Conservation (phyloP, 2,329 filamentous ascomycete genomes). For the Talaromyces atroroseus region DNA sequence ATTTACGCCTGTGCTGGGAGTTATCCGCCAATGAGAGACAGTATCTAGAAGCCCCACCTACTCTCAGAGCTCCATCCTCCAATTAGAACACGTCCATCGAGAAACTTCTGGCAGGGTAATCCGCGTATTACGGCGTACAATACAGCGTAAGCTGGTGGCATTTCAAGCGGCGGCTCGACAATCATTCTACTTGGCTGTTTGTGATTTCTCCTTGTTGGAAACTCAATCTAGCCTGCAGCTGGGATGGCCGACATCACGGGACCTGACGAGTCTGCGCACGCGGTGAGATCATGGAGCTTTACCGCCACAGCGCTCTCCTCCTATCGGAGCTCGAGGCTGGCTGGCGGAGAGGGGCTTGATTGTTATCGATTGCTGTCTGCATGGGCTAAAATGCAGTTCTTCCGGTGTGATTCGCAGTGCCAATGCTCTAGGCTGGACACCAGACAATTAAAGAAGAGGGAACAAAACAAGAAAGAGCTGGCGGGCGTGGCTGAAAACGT, state of each 20-base stretch:
- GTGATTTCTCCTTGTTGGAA: too few relatives aligned
- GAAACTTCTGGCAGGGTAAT: neutral
- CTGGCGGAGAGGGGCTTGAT: neutral
- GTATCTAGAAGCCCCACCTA: neutral
- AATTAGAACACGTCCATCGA: neutral
- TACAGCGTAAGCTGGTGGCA: neutral
- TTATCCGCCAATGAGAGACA: neutral
- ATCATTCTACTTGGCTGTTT: neutral
- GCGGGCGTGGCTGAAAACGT: conserved; percentile 5
- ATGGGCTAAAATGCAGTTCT: neutral
- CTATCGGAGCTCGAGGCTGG: conserved; percentile 1
- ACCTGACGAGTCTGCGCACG: neutral
- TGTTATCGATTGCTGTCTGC: too few relatives aligned
- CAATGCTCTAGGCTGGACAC: neutral
- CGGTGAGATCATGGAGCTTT: neutral
- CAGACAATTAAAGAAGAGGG: too few relatives aligned
- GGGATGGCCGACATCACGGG: too few relatives aligned
- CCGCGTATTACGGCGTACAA: neutral
- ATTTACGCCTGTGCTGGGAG: neutral
- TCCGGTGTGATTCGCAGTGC: neutral
- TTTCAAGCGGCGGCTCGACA: neutral
- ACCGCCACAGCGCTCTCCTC: conserved; percentile 2
- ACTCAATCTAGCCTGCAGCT: too few relatives aligned
- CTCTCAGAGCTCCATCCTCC: neutral
- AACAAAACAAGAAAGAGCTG: too few relatives aligned